Base-by-base conservation (phyloP, 2,329 filamentous ascomycete species). In the Thielaviopsis cerberus region DNA sequence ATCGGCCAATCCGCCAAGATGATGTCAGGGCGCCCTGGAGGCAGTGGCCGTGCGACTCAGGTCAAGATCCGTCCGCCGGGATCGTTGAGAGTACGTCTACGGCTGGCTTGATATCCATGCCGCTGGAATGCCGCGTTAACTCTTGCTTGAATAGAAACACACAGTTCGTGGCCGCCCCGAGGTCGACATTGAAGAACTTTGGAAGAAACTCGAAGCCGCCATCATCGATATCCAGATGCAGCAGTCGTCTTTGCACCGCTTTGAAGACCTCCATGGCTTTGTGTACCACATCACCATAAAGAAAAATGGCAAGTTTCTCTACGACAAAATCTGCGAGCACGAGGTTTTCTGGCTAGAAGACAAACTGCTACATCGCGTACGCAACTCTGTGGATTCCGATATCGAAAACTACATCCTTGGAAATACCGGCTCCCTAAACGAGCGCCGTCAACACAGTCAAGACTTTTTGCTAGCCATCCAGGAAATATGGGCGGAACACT, bases 261-360 rank as follows among this genome's bases (percentile, higher is more conserved):
- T 96, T 72, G 92, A 98, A 69, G 86, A 94, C 66, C 79, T 98
- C 0, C 98, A 98, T 71, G 85, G 92, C 59, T 86, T 86, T 57
- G 87, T 88, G 4, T 98, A 98, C 72, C 91, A 92, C 69, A 87
- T 97, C 22, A 91, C 97, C 0, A 73, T 96, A 37, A 86, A 85
- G 70, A 94, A 91, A 72, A 85, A 89, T 64, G 90, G 90, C 25
- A 81, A 86, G 34, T 74, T 83, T 11, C 76, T 98, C 1, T 97
- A 97, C 70, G 78, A 85, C 4, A 77, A 79, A 10, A 89, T 97
- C 54, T 85, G 84, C 64, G 73, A 81, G 1, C 88, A 95, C 58
- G 91, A 97, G 70, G 78, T 83, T 65, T 72, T 81, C 62, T 95
- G 91, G 86, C 82, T 98, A 61, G 78, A 77, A 54, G 74, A 80